phyloP scores from a whole-genome alignment of 202 grass and related monocot species.

The Digitaria exilis region DNA sequence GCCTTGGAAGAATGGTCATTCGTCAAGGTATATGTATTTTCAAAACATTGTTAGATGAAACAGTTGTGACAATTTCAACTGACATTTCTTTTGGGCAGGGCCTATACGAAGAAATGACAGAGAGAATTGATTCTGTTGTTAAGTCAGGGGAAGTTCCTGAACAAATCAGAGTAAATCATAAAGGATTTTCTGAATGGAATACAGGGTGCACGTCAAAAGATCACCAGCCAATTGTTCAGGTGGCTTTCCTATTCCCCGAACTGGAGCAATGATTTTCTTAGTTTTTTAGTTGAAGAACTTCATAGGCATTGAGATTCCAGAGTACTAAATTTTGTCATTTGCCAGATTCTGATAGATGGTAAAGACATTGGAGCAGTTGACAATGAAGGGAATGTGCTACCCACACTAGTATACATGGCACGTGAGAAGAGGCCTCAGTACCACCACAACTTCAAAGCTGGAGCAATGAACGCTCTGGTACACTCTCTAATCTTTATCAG shows the following conservation, averaged over 20 bases:
- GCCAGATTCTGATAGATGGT: conserved; percentile 56
- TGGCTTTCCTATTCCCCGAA: background rate
- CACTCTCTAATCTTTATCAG: background rate
- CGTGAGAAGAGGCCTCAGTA: conserved; percentile 69
- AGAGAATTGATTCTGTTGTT: conserved; percentile 42
- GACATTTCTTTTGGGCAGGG: conserved; percentile 32
- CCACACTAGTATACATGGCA: conserved; percentile 72
- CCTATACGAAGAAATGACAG: conserved; percentile 57
- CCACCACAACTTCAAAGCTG: conserved; percentile 85
- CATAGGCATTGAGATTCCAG: background rate
- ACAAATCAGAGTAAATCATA: conserved; percentile 48
- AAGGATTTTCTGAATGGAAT: conserved; percentile 65
- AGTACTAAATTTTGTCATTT: conserved; percentile 14
- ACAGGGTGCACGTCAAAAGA: conserved; percentile 35
- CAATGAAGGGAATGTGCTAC: conserved; percentile 36
- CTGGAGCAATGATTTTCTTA: background rate
- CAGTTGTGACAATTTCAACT: background rate
- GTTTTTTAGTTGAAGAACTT: background rate
- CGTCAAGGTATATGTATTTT: conserved; percentile 46
- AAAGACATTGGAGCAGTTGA: conserved; percentile 44
- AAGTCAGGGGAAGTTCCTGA: conserved; percentile 49
- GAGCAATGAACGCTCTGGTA: conserved; percentile 77
- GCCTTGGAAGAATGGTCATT: conserved; percentile 42
- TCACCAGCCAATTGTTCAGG: conserved; percentile 76
- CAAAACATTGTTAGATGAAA: background rate